Base-by-base conservation (phyloP, 805 yeast genomes). In the Candida morakotiae region DNA sequence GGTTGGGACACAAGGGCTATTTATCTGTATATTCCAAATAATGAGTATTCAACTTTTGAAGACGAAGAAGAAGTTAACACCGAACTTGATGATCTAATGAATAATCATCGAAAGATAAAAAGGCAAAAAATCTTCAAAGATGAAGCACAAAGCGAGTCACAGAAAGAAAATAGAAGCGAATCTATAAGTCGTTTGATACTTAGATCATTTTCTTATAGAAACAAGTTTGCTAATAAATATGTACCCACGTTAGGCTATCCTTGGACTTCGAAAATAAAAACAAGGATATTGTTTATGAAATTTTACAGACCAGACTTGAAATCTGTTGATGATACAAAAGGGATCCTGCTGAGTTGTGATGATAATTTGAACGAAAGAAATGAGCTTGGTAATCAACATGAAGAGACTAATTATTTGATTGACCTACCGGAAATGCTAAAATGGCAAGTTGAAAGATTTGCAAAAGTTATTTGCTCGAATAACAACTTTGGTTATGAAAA, bases 1-100 rank as follows among this genome's bases (percentile, higher is more conserved):
- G 96, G 95, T 1, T 87, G 95, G 95, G 79, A 76, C 43, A 62
- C 64, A 39, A 56, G 60, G 1, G 53, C 61, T 14, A 64, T 70
- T 6, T 37, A 33, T 14, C 35, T 26, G 13, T 24, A 35, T 23
- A 8, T 25, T 10, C 32, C 42, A 5, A 15, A 23, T 4, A 23
- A 20, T 13, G 19, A 27, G 2, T 25, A 31, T 15, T 15, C 18
- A 18, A 13, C 43, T 6, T 31, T 39, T 37, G 35, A 41, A 20
- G 31, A 29, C 10, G 19, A 16, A 17, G 43, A 42, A 11, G 20
- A 30, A 16, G 36, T 37, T 4, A 21, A 39, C 9, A 19, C 28
- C 15, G 42, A 44, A 23, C 27, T 42, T 10, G 31, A 31, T 19
- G 24, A 20, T 4, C 13, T 25, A 15, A 8, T 11, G 27, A 37